Percentiles rank a stretch among this genome's conserved stretches.
phyloP scores from a whole-genome alignment of 129 eudicot genomes.

The Flaveria sonorensis region DNA sequence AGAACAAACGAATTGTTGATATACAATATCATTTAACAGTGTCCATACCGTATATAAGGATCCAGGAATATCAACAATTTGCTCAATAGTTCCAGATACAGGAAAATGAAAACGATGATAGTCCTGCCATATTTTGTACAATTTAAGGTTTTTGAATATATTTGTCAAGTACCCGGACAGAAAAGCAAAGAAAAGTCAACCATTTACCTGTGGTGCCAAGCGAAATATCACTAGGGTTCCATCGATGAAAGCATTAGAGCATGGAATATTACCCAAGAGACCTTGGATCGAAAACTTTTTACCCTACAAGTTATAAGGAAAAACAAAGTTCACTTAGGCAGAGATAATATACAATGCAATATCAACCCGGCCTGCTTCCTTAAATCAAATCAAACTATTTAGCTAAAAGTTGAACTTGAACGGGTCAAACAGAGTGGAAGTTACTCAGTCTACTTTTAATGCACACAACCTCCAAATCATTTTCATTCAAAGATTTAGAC shows the following conservation, averaged over 20 bases:
- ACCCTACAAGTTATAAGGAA: conserved; percentile 53
- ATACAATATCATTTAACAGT: background rate
- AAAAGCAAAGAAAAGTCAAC: conserved; percentile 2
- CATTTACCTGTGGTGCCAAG: conserved; percentile 94
- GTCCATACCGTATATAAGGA: conserved; percentile 79
- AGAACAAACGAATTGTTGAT: background rate
- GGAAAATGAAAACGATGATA: conserved; percentile 96
- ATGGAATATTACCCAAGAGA: conserved; percentile 66
- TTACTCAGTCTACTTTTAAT: background rate
- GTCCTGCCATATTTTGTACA: conserved; percentile 60
- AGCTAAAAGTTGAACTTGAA: background rate
- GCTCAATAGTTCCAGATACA: conserved; percentile 86
- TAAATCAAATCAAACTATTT: background rate
- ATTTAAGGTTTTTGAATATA: background rate
- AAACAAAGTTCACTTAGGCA: background rate
- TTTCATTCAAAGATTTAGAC: background rate
- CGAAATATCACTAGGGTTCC: conserved; percentile 94
- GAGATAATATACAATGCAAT: background rate
- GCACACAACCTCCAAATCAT: background rate
- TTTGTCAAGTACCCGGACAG: background rate
- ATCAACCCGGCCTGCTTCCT: background rate
- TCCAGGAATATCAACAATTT: conserved; percentile 79
- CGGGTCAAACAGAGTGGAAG: background rate
- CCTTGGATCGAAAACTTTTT: conserved; percentile 88
- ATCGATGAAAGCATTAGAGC: conserved; percentile 55